A percentile compares a stretch with the other conserved stretches of the same genome.
phyloP scores from a whole-genome alignment of 2,329 filamentous ascomycete genomes.

The Alternaria brassicicola region DNA sequence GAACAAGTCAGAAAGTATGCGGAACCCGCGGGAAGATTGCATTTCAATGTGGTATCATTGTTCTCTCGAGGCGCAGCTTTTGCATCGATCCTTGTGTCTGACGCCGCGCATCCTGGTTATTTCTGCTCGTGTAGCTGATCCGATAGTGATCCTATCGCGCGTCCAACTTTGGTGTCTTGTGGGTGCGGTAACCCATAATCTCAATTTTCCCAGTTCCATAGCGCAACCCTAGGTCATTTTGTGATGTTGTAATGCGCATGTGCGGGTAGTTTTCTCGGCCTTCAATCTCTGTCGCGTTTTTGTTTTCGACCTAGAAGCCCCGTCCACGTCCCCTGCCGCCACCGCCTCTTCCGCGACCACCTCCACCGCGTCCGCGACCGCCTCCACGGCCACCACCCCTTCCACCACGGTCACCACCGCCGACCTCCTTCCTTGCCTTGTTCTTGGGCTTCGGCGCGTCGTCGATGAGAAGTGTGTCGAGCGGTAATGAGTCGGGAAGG shows the following conservation, averaged over 20 bases:
- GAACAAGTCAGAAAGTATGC: neutral
- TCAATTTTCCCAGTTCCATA: constrained; percentile 12
- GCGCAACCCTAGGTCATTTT: constrained; percentile 2
- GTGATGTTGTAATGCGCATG: constrained; percentile 5
- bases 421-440: constrained; percentile 91
- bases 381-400: constrained; percentile 44
- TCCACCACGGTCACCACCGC: constrained; percentile 56
- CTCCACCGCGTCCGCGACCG: constrained; percentile 47
- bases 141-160: constrained; percentile 23
- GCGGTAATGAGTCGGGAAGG: constrained; percentile 89
- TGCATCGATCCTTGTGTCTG: constrained; percentile 24
- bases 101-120: constrained; percentile 28
- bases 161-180: constrained; percentile 26
- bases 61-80: constrained; percentile 26
- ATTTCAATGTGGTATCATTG: constrained; percentile 35
- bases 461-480: constrained; percentile 94
- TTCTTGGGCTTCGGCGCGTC: constrained; percentile 99
- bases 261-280: neutral
- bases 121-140: constrained; percentile 14
- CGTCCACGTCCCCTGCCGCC: constrained; percentile 51
- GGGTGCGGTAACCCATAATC: constrained; percentile 23
- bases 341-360: constrained; percentile 51
- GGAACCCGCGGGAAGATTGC: neutral
- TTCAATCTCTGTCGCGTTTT: constrained; percentile 6
- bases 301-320: constrained; percentile 28